Base-by-base conservation (phyloP, 208 protist species). In the Phytomonas sp. region DNA sequence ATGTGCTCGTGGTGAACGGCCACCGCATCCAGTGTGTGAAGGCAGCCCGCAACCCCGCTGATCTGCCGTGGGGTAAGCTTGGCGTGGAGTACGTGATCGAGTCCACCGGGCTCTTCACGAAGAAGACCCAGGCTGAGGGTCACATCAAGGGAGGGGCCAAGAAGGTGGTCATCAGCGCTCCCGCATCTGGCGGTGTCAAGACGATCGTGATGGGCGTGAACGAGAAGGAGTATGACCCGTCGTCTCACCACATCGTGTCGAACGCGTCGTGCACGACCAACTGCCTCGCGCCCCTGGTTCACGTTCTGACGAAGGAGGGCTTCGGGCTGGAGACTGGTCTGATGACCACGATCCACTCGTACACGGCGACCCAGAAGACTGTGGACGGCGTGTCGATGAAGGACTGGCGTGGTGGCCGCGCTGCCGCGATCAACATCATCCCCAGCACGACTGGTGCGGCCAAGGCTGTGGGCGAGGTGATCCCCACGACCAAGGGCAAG, bases 201-300 rank as follows among this genome's bases (percentile, higher is more conserved):
- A 99, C 96, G 80, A 96, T 99, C 70, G 98, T 99, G 65, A 98
- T 99, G 84, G 99, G 99, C 70, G 98, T 99, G 51, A 99, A 99
- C 88, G 75, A 99, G 72, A 65, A 95, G 8, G 76, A 87, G 65
- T 99, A 98, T 82, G 83, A 90, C 68, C 66, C 76, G 32, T 70
- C 77, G 34, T 79, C 76, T 65, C 78, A 94, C 65, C 68, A 91
- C 51, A 80, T 99, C 32, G 81, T 99, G 43, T 99, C 94, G 6
- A 99, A 99, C 83, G 98, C 99, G 46, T 99, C 98, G 51, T 99
- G 99, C 93, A 99, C 99, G 65, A 99, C 99, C 72, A 99, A 99
- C 95, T 99, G 99, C 89, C 92, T 99, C 32, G 98, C 99, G 4
- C 98, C 99, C 56, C 70, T 99, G 28, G 97, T 91, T 67, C 98